Evolutionary conservation across 2,329 filamentous ascomycete genomes (phyloP), one percentile per base, ranked within the genome.

Genomic region (Claviceps maximensis): DNA sequence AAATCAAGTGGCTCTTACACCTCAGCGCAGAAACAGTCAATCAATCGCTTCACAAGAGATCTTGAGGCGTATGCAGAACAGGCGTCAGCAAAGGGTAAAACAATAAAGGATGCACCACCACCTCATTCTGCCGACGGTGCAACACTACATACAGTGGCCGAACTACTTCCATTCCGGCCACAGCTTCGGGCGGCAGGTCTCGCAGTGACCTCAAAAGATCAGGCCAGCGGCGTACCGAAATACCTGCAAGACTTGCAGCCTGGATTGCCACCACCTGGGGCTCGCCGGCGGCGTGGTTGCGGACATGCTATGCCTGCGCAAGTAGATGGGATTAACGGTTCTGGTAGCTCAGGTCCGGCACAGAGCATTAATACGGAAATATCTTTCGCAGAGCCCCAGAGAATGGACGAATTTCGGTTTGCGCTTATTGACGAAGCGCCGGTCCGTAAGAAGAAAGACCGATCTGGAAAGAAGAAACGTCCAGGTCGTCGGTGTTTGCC

Each of bases 161-260:
- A 74, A 31, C 64, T 82, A 2, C 60, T 79, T 27, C 78, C 78
- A 2, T 82, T 75, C 58, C 72, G 70, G 47, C 66, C 71, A 4
- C 71, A 82, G 55, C 80, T 82, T 56, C 67, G 66, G 53, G 70
- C 71, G 53, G 77, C 75, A 52, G 77, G 78, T 1, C 67, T 82
- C 49, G 77, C 78, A 2, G 73, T 82, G 1, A 81, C 79, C 12
- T 79, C 78, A 38, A 64, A 64, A 47, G 56, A 67, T 57, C 55
- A 78, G 73, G 58, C 73, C 71, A 62, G 67, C 54, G 21, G 59
- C 42, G 50, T 60, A 45, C 45, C 61, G 54, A 40, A 50, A 40
- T 55, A 62, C 50, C 57, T 55, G 29, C 45, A 55, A 42, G 44
- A 51, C 15, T 40, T 51, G 36, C 54, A 53, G 19, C 49, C 47